Conservation (phyloP, 2,329 filamentous ascomycete species). For the Hypoxylon sp. region DNA sequence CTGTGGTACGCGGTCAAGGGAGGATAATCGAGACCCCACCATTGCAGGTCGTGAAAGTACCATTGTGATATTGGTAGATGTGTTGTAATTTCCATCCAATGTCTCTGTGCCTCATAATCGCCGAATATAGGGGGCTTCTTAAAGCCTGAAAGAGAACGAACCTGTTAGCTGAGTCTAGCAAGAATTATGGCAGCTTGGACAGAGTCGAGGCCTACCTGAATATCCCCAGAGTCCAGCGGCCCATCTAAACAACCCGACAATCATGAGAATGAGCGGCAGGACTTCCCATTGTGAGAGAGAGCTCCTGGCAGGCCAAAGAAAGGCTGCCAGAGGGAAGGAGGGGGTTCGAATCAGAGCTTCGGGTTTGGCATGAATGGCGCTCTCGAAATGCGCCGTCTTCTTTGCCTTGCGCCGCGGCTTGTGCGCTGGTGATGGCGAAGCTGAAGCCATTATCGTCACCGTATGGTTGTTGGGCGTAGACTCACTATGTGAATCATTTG, state of each 20-base stretch:
- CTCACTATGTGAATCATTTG: slow-evolving; percentile 42
- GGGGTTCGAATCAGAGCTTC: slow-evolving; percentile 69
- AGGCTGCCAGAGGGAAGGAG: slow-evolving; percentile 90
- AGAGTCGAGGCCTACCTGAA: slow-evolving; percentile 71
- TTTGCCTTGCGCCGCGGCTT: slow-evolving; percentile 70
- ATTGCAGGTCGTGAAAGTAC: slow-evolving; percentile 97
- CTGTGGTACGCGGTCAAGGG: slow-evolving; percentile 98
- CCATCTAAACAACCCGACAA: slow-evolving; percentile 92
- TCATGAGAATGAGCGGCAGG: slow-evolving; percentile 88
- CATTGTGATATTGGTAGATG: slow-evolving; percentile 91
- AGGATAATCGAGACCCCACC: slow-evolving; percentile 98
- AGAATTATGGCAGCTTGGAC: slow-evolving; percentile 3
- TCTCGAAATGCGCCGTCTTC: slow-evolving; percentile 59
- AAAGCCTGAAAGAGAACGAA: slow-evolving; percentile 66
- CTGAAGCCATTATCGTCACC: slow-evolving; percentile 61
- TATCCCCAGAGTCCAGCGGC: slow-evolving; percentile 93
- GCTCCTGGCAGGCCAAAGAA: slow-evolving; percentile 90
- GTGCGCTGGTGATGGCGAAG: slow-evolving; percentile 60
- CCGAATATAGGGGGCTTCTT: slow-evolving; percentile 89
- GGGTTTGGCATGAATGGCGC: slow-evolving; percentile 47
- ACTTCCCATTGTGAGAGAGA: slow-evolving; percentile 92
- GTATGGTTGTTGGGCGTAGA: slow-evolving; percentile 26
- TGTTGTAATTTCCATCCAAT: slow-evolving; percentile 98
- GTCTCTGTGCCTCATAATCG: slow-evolving; percentile 96
- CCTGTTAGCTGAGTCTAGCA: slow-evolving; percentile 27